Evolutionary conservation across 139 green algal genomes (phyloP), one percentile per base, ranked within the genome.

Genomic region (Tetratostichococcus sp.): DNA sequence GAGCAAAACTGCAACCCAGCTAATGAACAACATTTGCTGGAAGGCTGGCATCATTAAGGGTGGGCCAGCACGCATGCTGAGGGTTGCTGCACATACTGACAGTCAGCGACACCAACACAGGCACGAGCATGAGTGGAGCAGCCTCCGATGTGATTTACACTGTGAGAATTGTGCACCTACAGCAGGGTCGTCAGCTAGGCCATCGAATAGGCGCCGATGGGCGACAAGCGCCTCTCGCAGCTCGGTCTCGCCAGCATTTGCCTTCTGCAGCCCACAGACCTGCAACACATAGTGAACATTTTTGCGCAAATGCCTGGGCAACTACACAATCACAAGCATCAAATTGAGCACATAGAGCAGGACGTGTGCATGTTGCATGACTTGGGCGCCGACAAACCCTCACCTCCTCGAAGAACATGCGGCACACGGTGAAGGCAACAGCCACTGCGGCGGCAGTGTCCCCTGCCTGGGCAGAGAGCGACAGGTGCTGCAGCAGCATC

Each of bases 401-500:
- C 3, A 78, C 28, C 66, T 79, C 68, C 34, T 75, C 68, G 23
- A 69, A 69, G 69, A 79, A 75, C 33, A 58, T 34, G 43, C 68
- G 75, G 75, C 75, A 79, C 8, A 77, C 65, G 30, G 84, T 32
- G 70, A 90, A 91, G 32, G 70, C 62, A 28, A 79, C 78, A 0
- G 86, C 86, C 2, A 69, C 59, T 32, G 62, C 66, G 32, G 70
- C 43, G 0, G 65, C 67, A 1, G 69, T 30, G 68, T 43, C 30
- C 33, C 70, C 74, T 11, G 28, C 73, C 0, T 70, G 75, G 1
- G 65, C 50, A 22, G 28, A 26, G 30, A 79, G 77, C 4, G 74
- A 71, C 35, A 93, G 80, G 65, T 82, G 76, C 42, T 77, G 43
- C 69, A 89, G 69, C 71, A 93, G 80, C 74, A 90, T 59, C 34